Evolutionary conservation across 352 stramenopile species (phyloP).

Genomic region (Globisporangium cystogenes): DNA sequence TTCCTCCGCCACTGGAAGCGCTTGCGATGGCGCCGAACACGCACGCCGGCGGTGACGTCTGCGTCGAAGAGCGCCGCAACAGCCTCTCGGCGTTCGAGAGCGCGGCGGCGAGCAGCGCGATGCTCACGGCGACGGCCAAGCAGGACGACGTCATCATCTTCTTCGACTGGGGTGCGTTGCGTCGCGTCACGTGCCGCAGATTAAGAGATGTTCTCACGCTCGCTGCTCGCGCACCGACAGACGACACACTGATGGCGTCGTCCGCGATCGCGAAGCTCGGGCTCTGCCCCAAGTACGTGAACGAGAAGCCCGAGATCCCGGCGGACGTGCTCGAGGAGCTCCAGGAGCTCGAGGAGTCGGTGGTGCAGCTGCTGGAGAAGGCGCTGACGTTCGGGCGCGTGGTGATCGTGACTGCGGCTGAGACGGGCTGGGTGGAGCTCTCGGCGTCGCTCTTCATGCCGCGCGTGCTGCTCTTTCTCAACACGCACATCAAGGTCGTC

Average conservation of each 20-base stretch:
- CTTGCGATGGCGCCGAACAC: slow-evolving; percentile 56
- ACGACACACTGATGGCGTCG: slow-evolving; percentile 80
- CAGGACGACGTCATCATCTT: slow-evolving; percentile 76
- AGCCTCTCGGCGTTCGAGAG: slow-evolving; percentile 50
- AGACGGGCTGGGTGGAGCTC: slow-evolving; percentile 88
- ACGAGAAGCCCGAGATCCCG: slow-evolving; percentile 75
- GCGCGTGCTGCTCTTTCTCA: slow-evolving; percentile 67
- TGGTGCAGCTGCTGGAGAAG: slow-evolving; percentile 67
- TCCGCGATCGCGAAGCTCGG: slow-evolving; percentile 75
- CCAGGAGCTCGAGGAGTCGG: slow-evolving; percentile 64
- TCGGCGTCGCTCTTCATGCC: slow-evolving; percentile 87
- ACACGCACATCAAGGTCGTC: slow-evolving; percentile 81
- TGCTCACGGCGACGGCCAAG: slow-evolving; percentile 17
- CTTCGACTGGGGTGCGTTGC: slow-evolving; percentile 78
- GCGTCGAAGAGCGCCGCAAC: slow-evolving; percentile 50
- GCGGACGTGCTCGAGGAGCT: slow-evolving; percentile 69
- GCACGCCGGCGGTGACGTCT: slow-evolving; percentile 40
- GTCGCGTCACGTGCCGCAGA: neutral
- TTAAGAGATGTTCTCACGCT: no score
- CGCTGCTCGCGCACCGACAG: no score
- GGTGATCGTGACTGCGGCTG: slow-evolving; percentile 87
- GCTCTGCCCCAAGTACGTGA: slow-evolving; percentile 81
- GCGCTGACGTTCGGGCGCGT: slow-evolving; percentile 73
- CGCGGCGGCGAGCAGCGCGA: slow-evolving; percentile 16
- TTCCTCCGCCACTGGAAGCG: neutral